These are phyloP conservation scores for Leccinum sublutescens DNA, from an alignment of 768 basidiomycete genomes.

Conservation along the genomic window DNA sequence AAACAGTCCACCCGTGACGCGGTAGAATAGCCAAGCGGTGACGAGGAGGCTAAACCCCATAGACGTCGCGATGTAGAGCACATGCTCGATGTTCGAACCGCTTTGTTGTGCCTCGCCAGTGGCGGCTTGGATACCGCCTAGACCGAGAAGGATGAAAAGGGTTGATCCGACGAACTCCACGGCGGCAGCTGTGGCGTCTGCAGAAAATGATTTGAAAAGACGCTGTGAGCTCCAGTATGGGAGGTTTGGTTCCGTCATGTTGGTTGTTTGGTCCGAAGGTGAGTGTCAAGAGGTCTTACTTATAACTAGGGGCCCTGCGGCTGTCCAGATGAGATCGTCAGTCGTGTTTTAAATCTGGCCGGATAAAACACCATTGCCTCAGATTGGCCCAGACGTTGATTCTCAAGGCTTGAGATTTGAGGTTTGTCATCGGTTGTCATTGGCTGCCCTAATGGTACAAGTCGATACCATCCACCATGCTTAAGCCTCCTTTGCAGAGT, in stretches of 20 bases:
- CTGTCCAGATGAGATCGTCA: background rate
- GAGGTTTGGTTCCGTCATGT: constrained; percentile 12
- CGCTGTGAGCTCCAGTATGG: constrained; percentile 25
- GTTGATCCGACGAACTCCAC: constrained; percentile 61
- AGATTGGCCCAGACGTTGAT: too few species aligned
- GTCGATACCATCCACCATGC: too few species aligned
- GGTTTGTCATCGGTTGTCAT: too few species aligned
- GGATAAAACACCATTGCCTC: too few species aligned
- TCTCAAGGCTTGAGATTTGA: too few species aligned
- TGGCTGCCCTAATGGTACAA: too few species aligned
- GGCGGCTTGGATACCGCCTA: constrained; percentile 63
- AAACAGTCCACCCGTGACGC: constrained; percentile 62
- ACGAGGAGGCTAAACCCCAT: constrained; percentile 64
- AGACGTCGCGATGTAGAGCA: constrained; percentile 55
- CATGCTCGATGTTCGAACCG: constrained; percentile 38
- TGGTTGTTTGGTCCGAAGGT: background rate
- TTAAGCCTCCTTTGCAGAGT: too few species aligned
- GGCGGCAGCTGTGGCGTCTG: constrained; percentile 49
- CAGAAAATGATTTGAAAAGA: constrained; percentile 29
- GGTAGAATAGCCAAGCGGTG: constrained; percentile 67
- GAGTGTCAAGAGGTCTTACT: background rate
- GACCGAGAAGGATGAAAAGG: constrained; percentile 62
- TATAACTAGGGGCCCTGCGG: background rate
- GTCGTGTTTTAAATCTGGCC: background rate
- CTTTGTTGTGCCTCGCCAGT: constrained; percentile 35